These are phyloP conservation scores for Plasmodium yoelii DNA, from an alignment of 169 alveolate species.

Conservation along the genomic window DNA sequence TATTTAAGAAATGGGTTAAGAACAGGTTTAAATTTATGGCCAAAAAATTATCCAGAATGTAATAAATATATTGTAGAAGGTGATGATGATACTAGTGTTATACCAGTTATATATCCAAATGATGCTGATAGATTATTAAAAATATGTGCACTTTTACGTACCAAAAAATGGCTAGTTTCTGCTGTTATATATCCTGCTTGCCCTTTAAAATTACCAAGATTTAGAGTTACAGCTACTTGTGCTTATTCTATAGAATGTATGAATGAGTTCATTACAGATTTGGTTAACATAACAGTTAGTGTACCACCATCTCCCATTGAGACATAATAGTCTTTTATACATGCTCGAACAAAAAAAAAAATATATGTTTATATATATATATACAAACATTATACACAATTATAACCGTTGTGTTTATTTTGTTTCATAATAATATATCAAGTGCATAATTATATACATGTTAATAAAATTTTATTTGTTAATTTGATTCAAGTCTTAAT, in stretches of 20 bases:
- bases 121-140: slow-evolving; percentile 82
- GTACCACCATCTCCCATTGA: slow-evolving; percentile 77
- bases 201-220: slow-evolving; percentile 82
- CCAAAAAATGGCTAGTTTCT: slow-evolving; percentile 79
- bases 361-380: neutral
- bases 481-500: too few species aligned
- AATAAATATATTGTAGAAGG: slow-evolving; percentile 82
- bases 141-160: slow-evolving; percentile 71
- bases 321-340: neutral
- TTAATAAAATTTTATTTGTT: too few species aligned
- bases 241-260: slow-evolving; percentile 79
- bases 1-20: slow-evolving; percentile 79
- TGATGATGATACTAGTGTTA: slow-evolving; percentile 82
- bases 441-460: neutral
- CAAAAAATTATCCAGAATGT: slow-evolving; percentile 83
- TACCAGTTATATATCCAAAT: slow-evolving; percentile 84
- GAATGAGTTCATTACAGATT: slow-evolving; percentile 82
- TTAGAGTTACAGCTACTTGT: slow-evolving; percentile 85
- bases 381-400: neutral
- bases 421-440: neutral
- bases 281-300: slow-evolving; percentile 80
- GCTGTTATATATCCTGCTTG: slow-evolving; percentile 87
- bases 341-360: too few species aligned
- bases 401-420: neutral
- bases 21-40: slow-evolving; percentile 85